Percentiles rank a stretch among this genome's conserved stretches.
phyloP scores from a whole-genome alignment of 495 filamentous ascomycete genomes.

The Xylaria intraflava region DNA sequence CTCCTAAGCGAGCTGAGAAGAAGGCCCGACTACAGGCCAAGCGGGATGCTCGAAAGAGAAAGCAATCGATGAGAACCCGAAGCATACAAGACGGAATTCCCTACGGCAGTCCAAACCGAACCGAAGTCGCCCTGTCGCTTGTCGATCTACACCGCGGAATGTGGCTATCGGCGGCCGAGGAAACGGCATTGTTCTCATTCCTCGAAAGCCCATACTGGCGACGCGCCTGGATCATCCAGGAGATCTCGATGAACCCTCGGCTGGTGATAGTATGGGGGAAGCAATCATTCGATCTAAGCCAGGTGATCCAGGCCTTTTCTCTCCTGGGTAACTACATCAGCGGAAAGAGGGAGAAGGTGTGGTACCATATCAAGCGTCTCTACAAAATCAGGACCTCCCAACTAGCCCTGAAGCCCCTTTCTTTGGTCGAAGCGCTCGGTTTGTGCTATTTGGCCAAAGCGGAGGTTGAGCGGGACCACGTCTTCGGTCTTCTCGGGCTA shows the following conservation, averaged over 20 bases:
- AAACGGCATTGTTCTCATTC: conserved; percentile 1
- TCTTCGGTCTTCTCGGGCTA: conserved; percentile 5
- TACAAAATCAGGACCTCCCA: conserved; percentile 4
- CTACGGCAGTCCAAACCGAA: neutral
- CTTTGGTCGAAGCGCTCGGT: conserved; percentile 4
- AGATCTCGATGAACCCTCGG: conserved; percentile 6
- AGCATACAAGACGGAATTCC: neutral
- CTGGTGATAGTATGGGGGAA: conserved; percentile 3
- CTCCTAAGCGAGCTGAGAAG: neutral
- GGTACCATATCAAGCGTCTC: neutral
- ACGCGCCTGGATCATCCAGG: conserved; percentile 8
- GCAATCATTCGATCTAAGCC: conserved; percentile 2
- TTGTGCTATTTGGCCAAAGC: conserved; percentile 3
- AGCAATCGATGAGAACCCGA: neutral
- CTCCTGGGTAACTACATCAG: neutral
- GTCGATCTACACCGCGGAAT: neutral
- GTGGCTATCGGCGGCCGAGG: conserved; percentile 2
- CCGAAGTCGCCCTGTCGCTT: neutral
- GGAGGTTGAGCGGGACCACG: conserved; percentile 1
- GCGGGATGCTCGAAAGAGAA: neutral
- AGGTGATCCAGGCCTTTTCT: neutral
- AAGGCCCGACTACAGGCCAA: neutral
- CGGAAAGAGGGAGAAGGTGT: neutral
- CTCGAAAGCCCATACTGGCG: conserved; percentile 6
- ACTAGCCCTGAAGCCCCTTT: conserved; percentile 1